Evolutionary conservation across 768 basidiomycete genomes (phyloP), one percentile per base, ranked within the genome.

Genomic region (Mycena vitilis): DNA sequence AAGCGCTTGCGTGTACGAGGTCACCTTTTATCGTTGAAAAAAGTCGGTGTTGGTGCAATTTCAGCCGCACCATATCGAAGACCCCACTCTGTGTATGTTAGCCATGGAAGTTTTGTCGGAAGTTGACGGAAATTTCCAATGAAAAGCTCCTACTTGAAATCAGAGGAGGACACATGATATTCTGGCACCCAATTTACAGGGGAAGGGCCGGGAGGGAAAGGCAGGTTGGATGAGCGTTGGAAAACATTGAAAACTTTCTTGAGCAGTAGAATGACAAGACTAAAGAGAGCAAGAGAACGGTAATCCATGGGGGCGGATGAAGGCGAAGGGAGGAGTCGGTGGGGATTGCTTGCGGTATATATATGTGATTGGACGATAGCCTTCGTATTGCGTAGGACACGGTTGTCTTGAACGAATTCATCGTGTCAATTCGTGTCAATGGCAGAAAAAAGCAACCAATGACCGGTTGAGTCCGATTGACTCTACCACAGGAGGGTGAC

Each of bases 131-230:
- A 1, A 45, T 45, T 45, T 45, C 44, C 44, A 18, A 45, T 45
- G 44, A 45, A 45, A 20, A 20, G 44, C 18, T 20, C 15, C 40
- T 40, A 15, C 10, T 40, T 11, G 11, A 40, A 40, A 11, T 40
- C 40, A 40, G 40, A 40, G 40, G 40, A 3, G 10, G 2, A 11
- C 10, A 30, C 30, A 40, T 40, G 5, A 10, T 5, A 8, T 5
- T 40, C 15, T 40, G 4, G 10, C 10, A 40, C 30, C 5, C 30
- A 40, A 9, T 15, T 40, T 40, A 40, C 15, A 23, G 69, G 65
- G 10, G 49, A 42, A 9, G 77, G 77, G 16, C 77, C 77, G 25
- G 77, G 76, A 42, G 77, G 77, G 54, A 60, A 69, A 48, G 68
- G 68, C 23, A 68, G 45, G 12, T 42, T 7, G 20, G 44, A 45